Conservation (phyloP, 495 filamentous ascomycete species). For the Ascodesmis nigricans region DNA sequence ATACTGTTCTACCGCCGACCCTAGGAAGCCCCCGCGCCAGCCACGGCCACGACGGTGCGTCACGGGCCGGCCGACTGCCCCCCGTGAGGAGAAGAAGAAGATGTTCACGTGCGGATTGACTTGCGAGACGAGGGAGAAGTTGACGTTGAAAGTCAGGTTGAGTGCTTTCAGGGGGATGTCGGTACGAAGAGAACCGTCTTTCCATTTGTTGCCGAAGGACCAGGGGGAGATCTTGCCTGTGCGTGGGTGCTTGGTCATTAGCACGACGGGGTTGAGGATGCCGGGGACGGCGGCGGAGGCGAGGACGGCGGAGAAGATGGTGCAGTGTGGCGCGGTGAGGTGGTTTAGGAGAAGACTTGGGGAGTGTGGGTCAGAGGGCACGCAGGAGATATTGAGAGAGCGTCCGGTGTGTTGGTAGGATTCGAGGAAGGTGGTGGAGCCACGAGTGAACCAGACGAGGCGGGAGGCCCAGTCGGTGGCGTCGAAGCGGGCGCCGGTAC, state of each 20-base stretch:
- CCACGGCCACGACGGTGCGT: slow-evolving; percentile 83
- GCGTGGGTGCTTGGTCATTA: slow-evolving; percentile 69
- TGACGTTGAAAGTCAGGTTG: slow-evolving; percentile 93
- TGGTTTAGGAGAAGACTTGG: slow-evolving; percentile 58
- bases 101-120: slow-evolving; percentile 96
- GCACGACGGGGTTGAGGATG: slow-evolving; percentile 82
- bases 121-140: slow-evolving; percentile 86
- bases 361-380: slow-evolving; percentile 80
- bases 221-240: slow-evolving; percentile 61
- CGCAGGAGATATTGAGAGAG: slow-evolving; percentile 85
- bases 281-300: slow-evolving; percentile 92
- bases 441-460: slow-evolving; percentile 70
- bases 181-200: slow-evolving; percentile 79
- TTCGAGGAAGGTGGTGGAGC: slow-evolving; percentile 80
- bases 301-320: slow-evolving; percentile 91
- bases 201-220: slow-evolving; percentile 94
- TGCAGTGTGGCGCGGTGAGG: slow-evolving; percentile 81
- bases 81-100: slow-evolving; percentile 92
- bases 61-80: slow-evolving; percentile 75
- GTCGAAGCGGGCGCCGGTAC: slow-evolving; percentile 84
- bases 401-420: slow-evolving; percentile 86
- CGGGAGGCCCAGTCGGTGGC: slow-evolving; percentile 73
- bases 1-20: slow-evolving; percentile 78
- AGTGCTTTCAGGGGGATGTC: slow-evolving; percentile 87
- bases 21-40: slow-evolving; percentile 88